These are phyloP conservation scores for Huntiella abstrusa DNA, from an alignment of 2,329 filamentous ascomycete genomes.

Conservation along the genomic window DNA sequence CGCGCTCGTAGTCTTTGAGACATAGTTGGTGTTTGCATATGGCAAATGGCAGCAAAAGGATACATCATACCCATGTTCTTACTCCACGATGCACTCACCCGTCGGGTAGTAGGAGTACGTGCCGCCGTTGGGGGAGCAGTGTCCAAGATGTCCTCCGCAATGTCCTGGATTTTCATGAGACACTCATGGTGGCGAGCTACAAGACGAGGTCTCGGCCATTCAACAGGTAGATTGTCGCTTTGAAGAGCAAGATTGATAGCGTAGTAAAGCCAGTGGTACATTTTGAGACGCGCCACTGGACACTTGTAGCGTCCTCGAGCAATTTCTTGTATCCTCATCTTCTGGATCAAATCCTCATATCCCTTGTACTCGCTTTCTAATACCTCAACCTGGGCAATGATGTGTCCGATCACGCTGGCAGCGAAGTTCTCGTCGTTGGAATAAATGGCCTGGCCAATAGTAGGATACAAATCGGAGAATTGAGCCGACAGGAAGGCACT, in stretches of 20 bases:
- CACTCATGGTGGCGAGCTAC: background rate
- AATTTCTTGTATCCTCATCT: background rate
- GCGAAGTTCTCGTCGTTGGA: constrained; percentile 5
- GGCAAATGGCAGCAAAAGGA: constrained; percentile 10
- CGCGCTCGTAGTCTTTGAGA: constrained; percentile 6
- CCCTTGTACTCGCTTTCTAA: constrained; percentile 3
- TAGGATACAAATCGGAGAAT: constrained; percentile 7
- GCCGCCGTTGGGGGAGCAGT: constrained; percentile 4
- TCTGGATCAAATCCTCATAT: background rate
- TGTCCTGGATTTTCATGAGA: constrained; percentile 3
- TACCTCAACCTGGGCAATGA: background rate
- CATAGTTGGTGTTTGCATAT: constrained; percentile 9
- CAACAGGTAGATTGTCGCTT: background rate
- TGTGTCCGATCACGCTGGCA: background rate
- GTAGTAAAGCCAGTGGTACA: constrained; percentile 8
- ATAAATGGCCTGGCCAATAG: constrained; percentile 1
- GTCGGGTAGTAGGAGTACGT: background rate
- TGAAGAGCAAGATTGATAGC: constrained; percentile 6
- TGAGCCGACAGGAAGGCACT: constrained; percentile 4
- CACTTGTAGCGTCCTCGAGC: constrained; percentile 5
- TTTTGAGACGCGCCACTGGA: constrained; percentile 7
- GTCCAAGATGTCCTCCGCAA: constrained; percentile 5
- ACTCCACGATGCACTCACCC: constrained; percentile 1
- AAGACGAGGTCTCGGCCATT: background rate
- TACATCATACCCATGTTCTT: constrained; percentile 11